phyloP scores from a whole-genome alignment of 192 early-diverging fungal genomes.

The Podochytrium sp. region DNA sequence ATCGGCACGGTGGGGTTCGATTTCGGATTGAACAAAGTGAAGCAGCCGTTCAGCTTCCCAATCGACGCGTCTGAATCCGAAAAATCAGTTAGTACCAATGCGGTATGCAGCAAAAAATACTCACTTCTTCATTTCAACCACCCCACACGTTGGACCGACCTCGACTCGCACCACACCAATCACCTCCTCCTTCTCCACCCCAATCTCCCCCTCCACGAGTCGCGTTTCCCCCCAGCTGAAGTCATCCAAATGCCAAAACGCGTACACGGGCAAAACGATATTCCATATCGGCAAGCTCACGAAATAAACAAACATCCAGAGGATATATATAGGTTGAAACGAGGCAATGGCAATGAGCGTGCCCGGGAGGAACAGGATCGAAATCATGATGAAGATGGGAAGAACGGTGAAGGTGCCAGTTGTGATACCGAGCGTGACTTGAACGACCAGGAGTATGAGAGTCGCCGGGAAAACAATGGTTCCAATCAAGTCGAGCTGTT shows the following conservation, averaged over 20 bases:
- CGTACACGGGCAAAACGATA: constrained; percentile 85
- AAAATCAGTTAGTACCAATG: too few species aligned
- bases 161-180: too few species aligned
- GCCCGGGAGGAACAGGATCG: constrained; percentile 86
- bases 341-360: constrained; percentile 87
- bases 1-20: too few species aligned
- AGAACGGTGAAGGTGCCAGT: constrained; percentile 28
- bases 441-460: constrained; percentile 33
- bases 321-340: constrained; percentile 78
- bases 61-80: too few species aligned
- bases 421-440: constrained; percentile 2
- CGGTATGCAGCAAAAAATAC: too few species aligned
- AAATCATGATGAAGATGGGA: constrained; percentile 74
- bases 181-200: background rate
- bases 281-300: constrained; percentile 94
- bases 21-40: too few species aligned
- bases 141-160: too few species aligned
- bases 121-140: too few species aligned
- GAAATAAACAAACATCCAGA: constrained; percentile 86
- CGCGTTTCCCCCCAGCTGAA: constrained; percentile 61
- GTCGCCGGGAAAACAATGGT: constrained; percentile 92
- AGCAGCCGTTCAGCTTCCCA: too few species aligned
- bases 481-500: constrained; percentile 79
- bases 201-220: background rate
- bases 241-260: constrained; percentile 72